Conservation (phyloP, 73 alveolate genomes). For the Tetrahymena borealis region DNA sequence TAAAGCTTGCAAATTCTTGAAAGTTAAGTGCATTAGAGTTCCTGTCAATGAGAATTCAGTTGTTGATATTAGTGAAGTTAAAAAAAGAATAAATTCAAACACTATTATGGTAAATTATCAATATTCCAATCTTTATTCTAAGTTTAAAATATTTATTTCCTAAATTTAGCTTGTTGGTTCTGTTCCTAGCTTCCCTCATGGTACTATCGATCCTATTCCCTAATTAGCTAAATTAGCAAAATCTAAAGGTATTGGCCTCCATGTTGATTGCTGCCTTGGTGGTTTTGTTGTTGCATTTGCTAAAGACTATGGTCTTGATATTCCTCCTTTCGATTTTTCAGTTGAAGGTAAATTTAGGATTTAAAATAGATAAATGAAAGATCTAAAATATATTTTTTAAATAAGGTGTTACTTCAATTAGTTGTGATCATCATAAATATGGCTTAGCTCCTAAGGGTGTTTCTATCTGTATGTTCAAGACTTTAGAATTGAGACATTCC, state of each 20-base stretch:
- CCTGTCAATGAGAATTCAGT: slow-evolving; percentile 54
- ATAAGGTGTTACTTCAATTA: slow-evolving; percentile 90
- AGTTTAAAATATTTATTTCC: background rate
- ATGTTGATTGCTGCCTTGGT: slow-evolving; percentile 92
- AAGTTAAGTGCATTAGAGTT: slow-evolving; percentile 71
- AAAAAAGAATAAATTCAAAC: slow-evolving; percentile 57
- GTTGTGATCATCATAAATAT: slow-evolving; percentile 97
- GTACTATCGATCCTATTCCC: slow-evolving; percentile 83
- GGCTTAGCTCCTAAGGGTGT: slow-evolving; percentile 99
- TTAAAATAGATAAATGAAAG: too few species aligned
- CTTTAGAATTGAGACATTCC: slow-evolving; percentile 71
- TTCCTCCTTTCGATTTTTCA: slow-evolving; percentile 89
- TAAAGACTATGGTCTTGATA: slow-evolving; percentile 69
- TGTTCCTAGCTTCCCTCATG: slow-evolving; percentile 90
- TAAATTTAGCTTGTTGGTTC: slow-evolving; percentile 62
- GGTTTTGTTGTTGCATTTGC: slow-evolving; percentile 91
- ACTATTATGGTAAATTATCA: slow-evolving; percentile 64
- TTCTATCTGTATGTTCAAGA: slow-evolving; percentile 78
- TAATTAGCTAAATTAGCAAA: slow-evolving; percentile 68
- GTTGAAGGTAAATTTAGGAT: slow-evolving; percentile 76
- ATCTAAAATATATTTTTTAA: background rate
- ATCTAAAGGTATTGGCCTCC: slow-evolving; percentile 64
- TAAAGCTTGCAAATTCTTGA: slow-evolving; percentile 87
- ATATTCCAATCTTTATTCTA: background rate
- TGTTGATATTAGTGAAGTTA: slow-evolving; percentile 59